phyloP scores from a whole-genome alignment of 371 early-diverging fungal genomes.

The Paramicrosporidium saccamoebae region DNA sequence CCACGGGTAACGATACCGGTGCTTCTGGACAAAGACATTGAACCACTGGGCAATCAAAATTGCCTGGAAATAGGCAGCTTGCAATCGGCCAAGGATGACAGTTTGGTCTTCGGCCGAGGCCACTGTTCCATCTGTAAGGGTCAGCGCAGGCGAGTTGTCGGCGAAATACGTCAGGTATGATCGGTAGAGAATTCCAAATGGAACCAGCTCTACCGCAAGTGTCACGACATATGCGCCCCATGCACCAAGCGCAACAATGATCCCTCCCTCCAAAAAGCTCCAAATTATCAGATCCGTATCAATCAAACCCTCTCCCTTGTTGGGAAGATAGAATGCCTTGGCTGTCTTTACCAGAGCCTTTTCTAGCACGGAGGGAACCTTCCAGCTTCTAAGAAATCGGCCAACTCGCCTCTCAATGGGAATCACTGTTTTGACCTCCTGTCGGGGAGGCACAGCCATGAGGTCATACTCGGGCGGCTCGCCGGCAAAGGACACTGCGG shows the following conservation, averaged over 20 bases:
- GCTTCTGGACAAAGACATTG: not conserved
- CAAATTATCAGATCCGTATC: conserved; percentile 43
- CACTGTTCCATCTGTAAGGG: conserved; percentile 3
- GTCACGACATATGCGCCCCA: conserved; percentile 32
- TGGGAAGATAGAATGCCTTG: conserved; percentile 8
- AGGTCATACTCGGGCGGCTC: conserved; percentile 14
- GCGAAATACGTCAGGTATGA: no score
- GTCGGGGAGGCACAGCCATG: conserved; percentile 11
- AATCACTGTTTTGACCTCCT: conserved; percentile 11
- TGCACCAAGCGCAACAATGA: conserved; percentile 35
- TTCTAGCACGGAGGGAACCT: conserved; percentile 12
- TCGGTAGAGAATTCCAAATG: no score
- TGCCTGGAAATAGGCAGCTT: conserved; percentile 3
- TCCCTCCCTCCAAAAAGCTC: conserved; percentile 53
- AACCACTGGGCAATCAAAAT: not conserved
- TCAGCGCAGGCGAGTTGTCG: no score
- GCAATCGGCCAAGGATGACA: conserved; percentile 4
- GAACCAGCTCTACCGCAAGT: no score
- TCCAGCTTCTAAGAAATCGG: conserved; percentile 5
- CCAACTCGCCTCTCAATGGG: conserved; percentile 10
- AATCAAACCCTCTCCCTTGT: conserved; percentile 17
- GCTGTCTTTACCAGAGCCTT: conserved; percentile 3
- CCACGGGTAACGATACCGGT: not conserved
- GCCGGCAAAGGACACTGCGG: conserved; percentile 9
- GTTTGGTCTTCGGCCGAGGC: conserved; percentile 7